These are phyloP conservation scores for Metschnikowia borealis DNA, from an alignment of 805 yeast species.

Conservation along the genomic window DNA sequence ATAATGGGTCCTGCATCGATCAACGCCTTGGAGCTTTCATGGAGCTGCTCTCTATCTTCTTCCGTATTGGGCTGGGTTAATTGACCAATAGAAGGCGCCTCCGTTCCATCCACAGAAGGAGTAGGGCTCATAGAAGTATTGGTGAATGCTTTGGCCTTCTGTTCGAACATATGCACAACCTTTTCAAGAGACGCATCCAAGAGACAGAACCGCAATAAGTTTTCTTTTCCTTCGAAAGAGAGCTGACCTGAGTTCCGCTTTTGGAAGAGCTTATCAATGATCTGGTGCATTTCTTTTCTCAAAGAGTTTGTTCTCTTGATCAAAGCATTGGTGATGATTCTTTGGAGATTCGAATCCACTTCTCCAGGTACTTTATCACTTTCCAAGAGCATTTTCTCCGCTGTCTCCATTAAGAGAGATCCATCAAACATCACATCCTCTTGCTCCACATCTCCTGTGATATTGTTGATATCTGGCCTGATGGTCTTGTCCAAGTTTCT, in stretches of 20 bases:
- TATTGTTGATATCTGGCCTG: constrained; percentile 21
- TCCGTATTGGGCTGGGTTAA: not conserved
- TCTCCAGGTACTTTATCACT: constrained; percentile 16
- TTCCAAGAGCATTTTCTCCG: constrained; percentile 55
- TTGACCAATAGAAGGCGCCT: not conserved
- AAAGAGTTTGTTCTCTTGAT: constrained; percentile 48
- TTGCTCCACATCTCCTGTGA: constrained; percentile 33
- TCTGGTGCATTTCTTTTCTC: constrained; percentile 47
- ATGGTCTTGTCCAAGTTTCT: constrained; percentile 49
- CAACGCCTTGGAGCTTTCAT: constrained; percentile 47
- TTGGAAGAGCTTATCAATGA: constrained; percentile 48
- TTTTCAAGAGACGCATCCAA: constrained; percentile 53
- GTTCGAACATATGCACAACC: constrained; percentile 48
- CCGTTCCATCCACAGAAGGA: constrained; percentile 9
- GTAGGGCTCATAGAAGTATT: constrained; percentile 18
- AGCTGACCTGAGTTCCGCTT: constrained; percentile 43
- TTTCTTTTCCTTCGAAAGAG: constrained; percentile 54
- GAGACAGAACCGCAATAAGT: constrained; percentile 48
- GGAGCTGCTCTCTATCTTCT: constrained; percentile 32
- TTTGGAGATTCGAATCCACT: constrained; percentile 38
- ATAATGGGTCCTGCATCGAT: constrained; percentile 52
- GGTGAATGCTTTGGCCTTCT: constrained; percentile 24
- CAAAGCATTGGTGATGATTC: constrained; percentile 46
- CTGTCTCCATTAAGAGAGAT: constrained; percentile 66
- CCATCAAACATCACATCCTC: constrained; percentile 74